phyloP scores from a whole-genome alignment of 2,329 filamentous ascomycete species.

The Nigrospora osmanthi region DNA sequence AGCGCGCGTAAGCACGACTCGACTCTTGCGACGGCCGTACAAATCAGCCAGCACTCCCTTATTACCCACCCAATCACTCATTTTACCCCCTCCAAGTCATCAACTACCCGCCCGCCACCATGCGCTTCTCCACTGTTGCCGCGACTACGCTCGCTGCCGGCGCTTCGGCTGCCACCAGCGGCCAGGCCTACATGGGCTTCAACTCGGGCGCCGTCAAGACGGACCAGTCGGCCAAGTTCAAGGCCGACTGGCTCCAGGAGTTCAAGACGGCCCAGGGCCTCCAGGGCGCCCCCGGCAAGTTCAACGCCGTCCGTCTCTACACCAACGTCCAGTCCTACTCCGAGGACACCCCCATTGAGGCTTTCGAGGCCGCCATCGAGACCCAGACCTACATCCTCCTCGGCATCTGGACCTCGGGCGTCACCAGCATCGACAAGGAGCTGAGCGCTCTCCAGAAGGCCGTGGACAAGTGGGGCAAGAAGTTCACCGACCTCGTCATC shows the following conservation, averaged over 20 bases:
- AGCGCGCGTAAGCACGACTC: too few species aligned
- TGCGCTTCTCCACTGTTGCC: conserved; percentile 32
- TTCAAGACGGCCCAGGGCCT: conserved; percentile 34
- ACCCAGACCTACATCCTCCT: conserved; percentile 55
- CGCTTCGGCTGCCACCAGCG: conserved; percentile 20
- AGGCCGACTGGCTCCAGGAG: conserved; percentile 39
- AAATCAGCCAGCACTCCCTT: too few species aligned
- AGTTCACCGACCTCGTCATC: conserved; percentile 49
- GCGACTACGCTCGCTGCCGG: conserved; percentile 30
- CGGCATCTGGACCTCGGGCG: conserved; percentile 55
- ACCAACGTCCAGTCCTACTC: conserved; percentile 59
- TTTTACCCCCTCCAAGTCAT: too few species aligned
- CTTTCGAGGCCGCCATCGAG: conserved; percentile 63
- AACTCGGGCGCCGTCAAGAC: conserved; percentile 40
- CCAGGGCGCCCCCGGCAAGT: conserved; percentile 40
- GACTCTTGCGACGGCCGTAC: too few species aligned
- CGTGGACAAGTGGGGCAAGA: conserved; percentile 41
- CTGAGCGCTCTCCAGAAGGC: conserved; percentile 51
- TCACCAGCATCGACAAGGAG: conserved; percentile 48
- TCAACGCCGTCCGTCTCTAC: conserved; percentile 56
- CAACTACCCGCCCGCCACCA: conserved; percentile 17
- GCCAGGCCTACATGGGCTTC: conserved; percentile 44
- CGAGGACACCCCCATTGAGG: conserved; percentile 70
- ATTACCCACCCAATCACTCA: too few species aligned
- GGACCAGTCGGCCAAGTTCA: conserved; percentile 43